Evolutionary conservation across 2,329 filamentous ascomycete species (phyloP), one percentile per base, ranked within the genome.

Genomic region (Exophiala mesophila): DNA sequence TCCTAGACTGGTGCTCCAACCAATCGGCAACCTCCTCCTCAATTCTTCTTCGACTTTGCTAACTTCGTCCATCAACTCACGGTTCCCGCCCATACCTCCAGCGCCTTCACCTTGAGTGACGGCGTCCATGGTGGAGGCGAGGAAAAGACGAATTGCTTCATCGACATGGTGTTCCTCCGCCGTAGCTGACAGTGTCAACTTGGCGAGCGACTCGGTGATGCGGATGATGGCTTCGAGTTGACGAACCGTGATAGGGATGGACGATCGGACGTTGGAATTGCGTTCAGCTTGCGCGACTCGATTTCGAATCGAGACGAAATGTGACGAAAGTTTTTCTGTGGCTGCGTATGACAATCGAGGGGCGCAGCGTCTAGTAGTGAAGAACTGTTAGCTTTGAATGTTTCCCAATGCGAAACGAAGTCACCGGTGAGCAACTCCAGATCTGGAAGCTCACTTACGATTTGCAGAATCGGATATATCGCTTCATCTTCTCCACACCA

Each of bases 161-260:
- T 98, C 90, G 39, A 98, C 92, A 59, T 98, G 92, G 34, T 80
- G 74, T 64, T 96, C 90, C 0, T 85, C 89, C 2, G 90, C 92
- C 30, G 96, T 75, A 3, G 89, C 83, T 0, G 85, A 87, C 6
- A 98, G 77, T 0, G 84, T 82, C 31, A 98, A 73, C 64, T 98
- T 98, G 43, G 92, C 92, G 2, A 98, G 78, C 0, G 92, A 88
- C 63, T 98, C 92, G 2, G 89, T 94, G 59, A 98, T 97, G 62
- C 92, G 90, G 51, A 97, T 85, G 55, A 98, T 94, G 57, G 90
- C 90, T 66, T 98, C 92, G 4, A 98, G 78, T 63, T 98, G 92
- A 63, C 92, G 88, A 38, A 98, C 86, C 0, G 92, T 98, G 64
- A 98, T 98, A 38, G 92, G 92, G 57, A 98, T 97, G 15, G 85